These are phyloP conservation scores for Pelargonium australe DNA, from an alignment of 441 rosid genomes.

Conservation along the genomic window DNA sequence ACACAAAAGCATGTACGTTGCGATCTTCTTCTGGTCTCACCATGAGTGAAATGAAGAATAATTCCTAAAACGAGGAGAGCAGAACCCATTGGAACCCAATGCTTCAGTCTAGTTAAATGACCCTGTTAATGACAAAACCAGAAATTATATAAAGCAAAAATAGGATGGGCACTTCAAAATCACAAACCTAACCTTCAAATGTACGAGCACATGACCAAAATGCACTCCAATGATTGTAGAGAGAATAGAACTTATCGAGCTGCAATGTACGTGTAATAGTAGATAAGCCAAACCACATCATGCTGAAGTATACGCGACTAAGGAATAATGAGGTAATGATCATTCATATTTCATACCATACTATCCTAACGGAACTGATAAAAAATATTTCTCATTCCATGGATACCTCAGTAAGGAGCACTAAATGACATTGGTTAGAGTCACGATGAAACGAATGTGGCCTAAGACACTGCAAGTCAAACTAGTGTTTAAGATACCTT, in stretches of 20 bases:
- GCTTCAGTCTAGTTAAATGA: slow-evolving; percentile 57
- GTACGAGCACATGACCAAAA: slow-evolving; percentile 68
- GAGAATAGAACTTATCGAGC: slow-evolving; percentile 69
- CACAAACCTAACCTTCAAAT: slow-evolving; percentile 45
- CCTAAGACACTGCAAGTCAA: background rate
- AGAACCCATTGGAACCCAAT: slow-evolving; percentile 56
- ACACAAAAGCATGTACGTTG: background rate
- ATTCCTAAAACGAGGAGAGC: slow-evolving; percentile 50
- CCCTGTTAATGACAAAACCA: slow-evolving; percentile 31
- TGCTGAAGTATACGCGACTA: background rate
- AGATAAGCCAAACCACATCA: background rate
- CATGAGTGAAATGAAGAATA: slow-evolving; percentile 58
- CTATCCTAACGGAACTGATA: too few relatives aligned
- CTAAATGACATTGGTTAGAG: slow-evolving; percentile 7
- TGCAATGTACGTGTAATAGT: slow-evolving; percentile 26
- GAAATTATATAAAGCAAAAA: slow-evolving; percentile 13
- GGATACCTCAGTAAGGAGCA: background rate
- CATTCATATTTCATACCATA: too few relatives aligned
- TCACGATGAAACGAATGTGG: background rate
- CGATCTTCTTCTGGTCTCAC: slow-evolving; percentile 29
- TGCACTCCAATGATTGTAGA: slow-evolving; percentile 76
- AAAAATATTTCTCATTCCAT: background rate
- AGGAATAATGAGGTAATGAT: too few relatives aligned
- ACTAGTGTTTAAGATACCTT: slow-evolving; percentile 38
- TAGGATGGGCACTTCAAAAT: background rate